phyloP scores from a whole-genome alignment of 306 rosid species.

The Prunus davidiana region DNA sequence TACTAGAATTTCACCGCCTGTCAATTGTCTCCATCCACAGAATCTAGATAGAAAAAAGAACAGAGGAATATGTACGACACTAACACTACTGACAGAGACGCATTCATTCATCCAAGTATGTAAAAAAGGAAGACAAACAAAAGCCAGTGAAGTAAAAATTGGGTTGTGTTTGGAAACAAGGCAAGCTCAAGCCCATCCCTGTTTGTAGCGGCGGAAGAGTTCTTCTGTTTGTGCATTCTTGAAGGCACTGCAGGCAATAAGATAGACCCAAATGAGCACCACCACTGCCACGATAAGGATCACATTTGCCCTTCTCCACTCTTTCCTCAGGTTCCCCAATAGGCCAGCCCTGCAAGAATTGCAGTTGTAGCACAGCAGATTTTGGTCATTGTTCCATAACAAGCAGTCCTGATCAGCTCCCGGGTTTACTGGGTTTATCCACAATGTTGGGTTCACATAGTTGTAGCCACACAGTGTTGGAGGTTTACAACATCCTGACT shows the following conservation, averaged over 20 bases:
- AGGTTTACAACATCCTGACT: constrained; percentile 97
- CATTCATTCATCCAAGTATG: neutral
- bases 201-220: constrained; percentile 77
- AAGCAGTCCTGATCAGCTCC: constrained; percentile 74
- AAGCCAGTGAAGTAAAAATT: neutral
- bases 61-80: constrained; percentile 16
- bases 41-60: neutral
- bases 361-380: constrained; percentile 76
- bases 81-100: neutral
- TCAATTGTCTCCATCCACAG: neutral
- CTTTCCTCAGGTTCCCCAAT: constrained; percentile 74
- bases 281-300: constrained; percentile 76
- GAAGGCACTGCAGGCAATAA: constrained; percentile 88
- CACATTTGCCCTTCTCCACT: constrained; percentile 83
- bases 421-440: constrained; percentile 71
- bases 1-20: neutral
- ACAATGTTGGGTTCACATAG: constrained; percentile 66
- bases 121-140: neutral
- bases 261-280: constrained; percentile 69
- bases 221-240: constrained; percentile 88
- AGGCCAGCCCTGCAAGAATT: constrained; percentile 90
- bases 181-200: constrained; percentile 48
- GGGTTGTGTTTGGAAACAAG: constrained; percentile 13
- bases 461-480: constrained; percentile 71
- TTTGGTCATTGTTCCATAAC: constrained; percentile 86